Conservation (phyloP, 2,329 filamentous ascomycete species). For the Exophiala alcalophila region DNA sequence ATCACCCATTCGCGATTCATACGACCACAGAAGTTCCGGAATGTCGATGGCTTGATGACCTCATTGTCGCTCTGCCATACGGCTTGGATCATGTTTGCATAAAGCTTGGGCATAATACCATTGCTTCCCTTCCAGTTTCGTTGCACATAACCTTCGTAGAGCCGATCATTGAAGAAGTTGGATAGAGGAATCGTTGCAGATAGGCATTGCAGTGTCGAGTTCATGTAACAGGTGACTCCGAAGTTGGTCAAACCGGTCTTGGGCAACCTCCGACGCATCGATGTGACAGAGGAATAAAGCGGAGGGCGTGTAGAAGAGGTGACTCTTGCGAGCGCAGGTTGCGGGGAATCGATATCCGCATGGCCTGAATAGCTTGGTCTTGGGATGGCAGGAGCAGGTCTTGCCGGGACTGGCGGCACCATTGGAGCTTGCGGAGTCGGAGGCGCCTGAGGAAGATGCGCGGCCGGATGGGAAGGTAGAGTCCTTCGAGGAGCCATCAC, state of each 20-base stretch:
- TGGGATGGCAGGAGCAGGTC: conserved; percentile 66
- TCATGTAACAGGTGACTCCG: conserved; percentile 84
- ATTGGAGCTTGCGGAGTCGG: conserved; percentile 37
- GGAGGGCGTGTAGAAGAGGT: conserved; percentile 45
- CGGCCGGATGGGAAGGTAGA: conserved; percentile 20
- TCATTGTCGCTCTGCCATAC: conserved; percentile 60
- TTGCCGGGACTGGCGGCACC: conserved; percentile 60
- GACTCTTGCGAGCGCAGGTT: conserved; percentile 44
- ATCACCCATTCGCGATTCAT: conserved; percentile 68
- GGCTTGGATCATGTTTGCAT: conserved; percentile 59
- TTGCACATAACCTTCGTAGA: conserved; percentile 57
- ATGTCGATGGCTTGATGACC: conserved; percentile 58
- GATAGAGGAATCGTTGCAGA: conserved; percentile 65
- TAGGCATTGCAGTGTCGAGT: conserved; percentile 81
- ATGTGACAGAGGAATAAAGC: conserved; percentile 42
- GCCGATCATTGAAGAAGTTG: conserved; percentile 61
- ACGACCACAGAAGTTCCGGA: conserved; percentile 62
- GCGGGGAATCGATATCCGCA: conserved; percentile 56
- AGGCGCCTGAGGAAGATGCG: conserved; percentile 35
- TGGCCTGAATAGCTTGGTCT: conserved; percentile 79
- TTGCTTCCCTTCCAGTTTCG: conserved; percentile 65
- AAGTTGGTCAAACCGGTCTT: conserved; percentile 76
- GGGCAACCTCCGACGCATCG: conserved; percentile 52
- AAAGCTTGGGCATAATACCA: conserved; percentile 61
- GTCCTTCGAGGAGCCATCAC: conserved; percentile 40